Evolutionary conservation across 495 filamentous ascomycete species (phyloP), one percentile per base, ranked within the genome.

Genomic region (Xylaria curta): DNA sequence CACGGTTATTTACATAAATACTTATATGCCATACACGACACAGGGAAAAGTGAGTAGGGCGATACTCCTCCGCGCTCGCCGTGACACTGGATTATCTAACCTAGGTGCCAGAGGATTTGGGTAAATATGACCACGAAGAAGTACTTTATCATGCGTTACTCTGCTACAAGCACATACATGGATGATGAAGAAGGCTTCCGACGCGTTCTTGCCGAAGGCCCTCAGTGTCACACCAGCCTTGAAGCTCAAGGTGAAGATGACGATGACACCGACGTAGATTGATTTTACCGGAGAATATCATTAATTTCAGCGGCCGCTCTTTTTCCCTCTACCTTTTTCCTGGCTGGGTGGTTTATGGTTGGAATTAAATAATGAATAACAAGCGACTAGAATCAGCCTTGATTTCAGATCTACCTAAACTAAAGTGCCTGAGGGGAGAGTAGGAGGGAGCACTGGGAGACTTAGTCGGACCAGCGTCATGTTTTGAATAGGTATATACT

Each of bases 401-500:
- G 59, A n/a, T 13, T 38, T 24, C 24, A 13, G 19, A 36, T 42
- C 36, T 62, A 6, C 36, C 36, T 62, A 5, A 2, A 24, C 36
- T 3, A 15, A 42, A n/a, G 36, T 26, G 19, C 21, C 5, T 10
- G 7, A 2, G 17, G 5, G 33, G 21, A 60, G 58, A 19, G 6
- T 24, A 61, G n/a, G 36, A 7, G n/a, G n/a, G 36, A 7, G n/a
- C 4, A 7, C 13, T 3, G 10, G 47, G 51, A 4, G 13, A 49
- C 9, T 36, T 66, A 49, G 42, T 33, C 8, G 1, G 12, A 31
- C 5, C 19, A 38, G 28, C 49, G 49, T 44, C n/a, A 54, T 26
- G 42, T 28, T 42, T n/a, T 33, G 26, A 42, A 56, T 67, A 67
- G n/a, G n/a, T 13, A 4, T n/a, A 67, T 49, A 17, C 33, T 49